Base-by-base conservation (phyloP, 2,329 filamentous ascomycete species). In the Raffaelea albimanens region DNA sequence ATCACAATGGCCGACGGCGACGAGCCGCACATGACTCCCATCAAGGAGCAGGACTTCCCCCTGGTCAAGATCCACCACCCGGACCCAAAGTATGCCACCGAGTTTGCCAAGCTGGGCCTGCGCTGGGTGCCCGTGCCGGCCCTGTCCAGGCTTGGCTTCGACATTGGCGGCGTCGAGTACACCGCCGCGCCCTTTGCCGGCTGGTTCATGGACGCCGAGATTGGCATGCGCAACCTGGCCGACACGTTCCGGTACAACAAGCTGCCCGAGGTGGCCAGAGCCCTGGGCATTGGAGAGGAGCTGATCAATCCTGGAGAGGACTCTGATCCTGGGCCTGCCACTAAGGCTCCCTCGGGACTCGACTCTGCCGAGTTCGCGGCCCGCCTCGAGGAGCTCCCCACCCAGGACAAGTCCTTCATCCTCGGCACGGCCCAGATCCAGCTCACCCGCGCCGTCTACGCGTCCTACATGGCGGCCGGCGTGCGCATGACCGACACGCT, bases 161-260 rank as follows among this genome's bases (percentile, higher is more conserved):
- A 58, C 36, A 58, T 61, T 36, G 58, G 58, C n/a, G 57, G 57
- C 8, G 23, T 46, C 20, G 20, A 46, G n/a, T 46, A 46, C 29
- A 41, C 44, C 25, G 44, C 23, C 8, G 19, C 44, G 19, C 59
- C 59, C 20, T 61, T 61, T 49, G 54, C 58, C 13, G 59, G 58
- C 22, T 61, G 58, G 59, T 60, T 59, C 40, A 58, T 60, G 58
- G 59, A 61, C 44, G 58, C 58, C 18, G 59, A 61, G 48, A 60
- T 61, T 23, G 58, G 58, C 5, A 50, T 58, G 46, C 56, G 59
- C 21, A 52, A 61, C 43, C 48, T 61, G 23, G 58, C 52, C 11
- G 59, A 61, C 33, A 23, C 46, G 14, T 56, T 55, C 41, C 53
- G 59, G 18, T 61, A 61, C 47, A 56, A 60, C 40, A 50, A 46